Evolutionary conservation across 768 basidiomycete genomes (phyloP).

Genomic region (Boletus vinaceobasis): DNA sequence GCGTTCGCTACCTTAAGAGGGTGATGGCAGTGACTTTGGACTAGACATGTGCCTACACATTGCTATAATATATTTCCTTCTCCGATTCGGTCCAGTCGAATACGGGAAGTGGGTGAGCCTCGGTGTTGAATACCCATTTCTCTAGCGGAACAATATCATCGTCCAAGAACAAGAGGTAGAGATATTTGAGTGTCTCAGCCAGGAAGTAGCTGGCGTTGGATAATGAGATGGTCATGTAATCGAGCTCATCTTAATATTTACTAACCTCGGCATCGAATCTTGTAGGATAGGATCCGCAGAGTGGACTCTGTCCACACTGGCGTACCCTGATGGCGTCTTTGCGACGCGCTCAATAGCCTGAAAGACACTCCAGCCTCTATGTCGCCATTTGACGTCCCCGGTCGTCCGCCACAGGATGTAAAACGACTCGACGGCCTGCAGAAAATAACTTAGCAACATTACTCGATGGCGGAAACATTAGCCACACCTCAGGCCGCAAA

Average conservation of each 20-base stretch:
- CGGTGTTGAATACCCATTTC: slow-evolving; percentile 63
- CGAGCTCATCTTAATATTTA: slow-evolving; percentile 1
- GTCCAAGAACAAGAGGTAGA: slow-evolving; percentile 66
- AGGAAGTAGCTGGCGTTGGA: slow-evolving; percentile 42
- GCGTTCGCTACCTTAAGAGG: neutral
- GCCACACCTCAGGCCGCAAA: slow-evolving; percentile 65
- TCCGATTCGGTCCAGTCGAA: slow-evolving; percentile 61
- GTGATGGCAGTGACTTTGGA: neutral
- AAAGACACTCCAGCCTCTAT: slow-evolving; percentile 69
- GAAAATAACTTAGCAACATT: neutral
- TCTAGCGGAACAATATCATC: slow-evolving; percentile 55
- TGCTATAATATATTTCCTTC: slow-evolving; percentile 34
- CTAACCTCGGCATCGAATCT: slow-evolving; percentile 76
- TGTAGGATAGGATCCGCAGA: slow-evolving; percentile 33
- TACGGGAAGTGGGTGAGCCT: slow-evolving; percentile 76
- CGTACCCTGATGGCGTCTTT: slow-evolving; percentile 60
- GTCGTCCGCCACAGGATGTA: slow-evolving; percentile 72
- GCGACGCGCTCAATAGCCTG: slow-evolving; percentile 60
- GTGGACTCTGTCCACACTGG: slow-evolving; percentile 52
- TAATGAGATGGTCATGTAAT: neutral
- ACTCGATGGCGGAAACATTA: neutral
- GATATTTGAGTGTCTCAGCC: slow-evolving; percentile 67
- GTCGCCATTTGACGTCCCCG: slow-evolving; percentile 64
- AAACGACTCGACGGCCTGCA: slow-evolving; percentile 68
- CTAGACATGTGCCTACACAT: neutral